Evolutionary conservation across 768 basidiomycete species (phyloP), one percentile per base, ranked within the genome.

Genomic region (Boletus sp.): DNA sequence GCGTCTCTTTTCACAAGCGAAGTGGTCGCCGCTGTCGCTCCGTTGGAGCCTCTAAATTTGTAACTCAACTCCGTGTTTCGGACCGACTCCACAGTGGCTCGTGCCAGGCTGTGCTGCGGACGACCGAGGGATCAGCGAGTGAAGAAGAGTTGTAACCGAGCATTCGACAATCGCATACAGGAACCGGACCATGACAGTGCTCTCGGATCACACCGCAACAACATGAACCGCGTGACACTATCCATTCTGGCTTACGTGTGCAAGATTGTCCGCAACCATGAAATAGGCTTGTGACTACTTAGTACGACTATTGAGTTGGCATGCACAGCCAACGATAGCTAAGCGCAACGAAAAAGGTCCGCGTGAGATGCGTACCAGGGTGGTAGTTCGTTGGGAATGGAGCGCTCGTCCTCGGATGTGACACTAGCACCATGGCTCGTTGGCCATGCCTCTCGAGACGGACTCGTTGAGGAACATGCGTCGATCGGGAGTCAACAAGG

Each of bases 191-290:
- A 28, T 18, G n/a, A 41, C n/a, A 17, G 36, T 36, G 28, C 4
- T 20, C 30, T 40, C 39, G 59, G 59, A 61, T 50, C 41, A 42
- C 14, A 28, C 20, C 47, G 42, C 42, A 20, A 44, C 39, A 44
- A 8, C 7, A 7, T n/a, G 17, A 17, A 30, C 7, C 12, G 37
- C n/a, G 17, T 29, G 24, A 24, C 3, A 24, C 24, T 24, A 24
- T 24, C 24, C 24, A 24, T 24, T 24, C 24, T 24, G 24, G 24
- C 24, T 14, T 47, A 46, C 29, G 50, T 18, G 24, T 50, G 32
- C 17, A 53, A 28, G 33, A 7, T 33, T 15, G 11, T n/a, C 10
- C n/a, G n/a, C 28, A 29, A 28, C 17, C 10, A 17, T 5, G 28
- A 18, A 50, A n/a, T 29, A 11, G 8, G 29, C 28, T 29, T 24